Conservation (phyloP, 176 grass and related monocot genomes). For the Oryza punctata region DNA sequence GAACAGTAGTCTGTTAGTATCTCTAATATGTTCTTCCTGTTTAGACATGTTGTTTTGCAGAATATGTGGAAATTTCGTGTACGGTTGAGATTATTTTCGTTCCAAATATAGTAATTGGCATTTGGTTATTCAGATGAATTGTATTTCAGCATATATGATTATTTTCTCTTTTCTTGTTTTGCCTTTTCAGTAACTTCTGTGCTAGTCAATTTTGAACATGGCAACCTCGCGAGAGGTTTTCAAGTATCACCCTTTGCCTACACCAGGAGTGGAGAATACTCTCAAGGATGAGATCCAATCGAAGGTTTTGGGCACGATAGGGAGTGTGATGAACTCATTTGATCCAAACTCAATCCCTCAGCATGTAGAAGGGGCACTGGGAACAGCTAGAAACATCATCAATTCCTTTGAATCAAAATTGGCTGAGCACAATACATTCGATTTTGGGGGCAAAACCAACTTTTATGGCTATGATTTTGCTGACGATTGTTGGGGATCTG, state of each 20-base stretch:
- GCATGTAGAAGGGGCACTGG: constrained; percentile 29
- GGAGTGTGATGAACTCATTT: constrained; percentile 38
- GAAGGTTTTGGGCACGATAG: constrained; percentile 36
- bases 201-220: constrained; percentile 35
- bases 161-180: neutral
- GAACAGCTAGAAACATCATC: constrained; percentile 41
- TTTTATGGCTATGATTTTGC: constrained; percentile 39
- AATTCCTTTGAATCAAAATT: constrained; percentile 40
- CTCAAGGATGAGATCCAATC: constrained; percentile 48
- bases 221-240: constrained; percentile 34
- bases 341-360: constrained; percentile 30
- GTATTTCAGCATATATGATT: neutral
- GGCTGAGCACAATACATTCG: constrained; percentile 27
- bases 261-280: constrained; percentile 25
- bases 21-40: too few relatives aligned
- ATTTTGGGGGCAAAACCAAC: constrained; percentile 32
- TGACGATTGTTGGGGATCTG: constrained; percentile 32
- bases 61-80: neutral
- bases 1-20: too few relatives aligned
- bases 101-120: neutral
- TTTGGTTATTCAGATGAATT: too few relatives aligned
- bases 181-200: constrained; percentile 32
- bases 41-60: too few relatives aligned
- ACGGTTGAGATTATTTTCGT: neutral
- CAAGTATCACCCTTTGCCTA: constrained; percentile 51